Conservation (phyloP, 1,284 basidiomycete species). For the Rhodotorula sp. region DNA sequence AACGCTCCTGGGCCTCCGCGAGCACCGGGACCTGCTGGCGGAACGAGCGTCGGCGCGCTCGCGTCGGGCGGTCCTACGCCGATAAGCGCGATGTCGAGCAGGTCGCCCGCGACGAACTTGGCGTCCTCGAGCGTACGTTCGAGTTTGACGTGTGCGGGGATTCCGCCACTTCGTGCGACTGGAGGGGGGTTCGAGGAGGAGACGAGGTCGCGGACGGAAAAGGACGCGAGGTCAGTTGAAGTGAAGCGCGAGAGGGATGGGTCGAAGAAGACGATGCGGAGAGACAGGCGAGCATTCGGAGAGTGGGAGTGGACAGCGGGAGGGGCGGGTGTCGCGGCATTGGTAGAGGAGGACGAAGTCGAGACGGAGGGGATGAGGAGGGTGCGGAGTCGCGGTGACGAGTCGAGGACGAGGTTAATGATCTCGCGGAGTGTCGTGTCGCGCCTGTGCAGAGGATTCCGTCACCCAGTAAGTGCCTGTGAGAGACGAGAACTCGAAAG, state of each 20-base stretch:
- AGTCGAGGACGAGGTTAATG: conserved; percentile 32
- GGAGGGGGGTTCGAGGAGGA: neutral
- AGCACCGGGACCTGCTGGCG: neutral
- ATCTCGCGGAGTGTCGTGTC: conserved; percentile 42
- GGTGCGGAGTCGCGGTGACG: too few species aligned
- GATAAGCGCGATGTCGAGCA: conserved; percentile 38
- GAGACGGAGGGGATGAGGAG: too few species aligned
- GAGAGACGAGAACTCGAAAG: neutral
- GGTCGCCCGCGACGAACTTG: conserved; percentile 42
- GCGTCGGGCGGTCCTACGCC: neutral
- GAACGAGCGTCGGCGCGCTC: neutral
- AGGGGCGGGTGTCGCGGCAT: neutral
- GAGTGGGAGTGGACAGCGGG: conserved; percentile 19
- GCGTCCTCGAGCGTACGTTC: conserved; percentile 37
- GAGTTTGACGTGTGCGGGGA: neutral
- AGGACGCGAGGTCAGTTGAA: conserved; percentile 33
- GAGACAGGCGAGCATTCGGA: conserved; percentile 29
- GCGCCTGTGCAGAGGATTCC: conserved; percentile 21
- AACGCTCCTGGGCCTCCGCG: neutral
- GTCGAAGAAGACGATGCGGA: conserved; percentile 42
- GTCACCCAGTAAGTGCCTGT: neutral
- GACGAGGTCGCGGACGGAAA: conserved; percentile 36
- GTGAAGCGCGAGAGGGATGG: conserved; percentile 10
- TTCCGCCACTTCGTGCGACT: neutral
- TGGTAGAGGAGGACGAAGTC: too few species aligned